A percentile compares a stretch with the other conserved stretches of the same genome.
These are phyloP conservation scores for Niveomyces coronatus DNA, from an alignment of 2,329 filamentous ascomycete genomes.

Conservation along the genomic window DNA sequence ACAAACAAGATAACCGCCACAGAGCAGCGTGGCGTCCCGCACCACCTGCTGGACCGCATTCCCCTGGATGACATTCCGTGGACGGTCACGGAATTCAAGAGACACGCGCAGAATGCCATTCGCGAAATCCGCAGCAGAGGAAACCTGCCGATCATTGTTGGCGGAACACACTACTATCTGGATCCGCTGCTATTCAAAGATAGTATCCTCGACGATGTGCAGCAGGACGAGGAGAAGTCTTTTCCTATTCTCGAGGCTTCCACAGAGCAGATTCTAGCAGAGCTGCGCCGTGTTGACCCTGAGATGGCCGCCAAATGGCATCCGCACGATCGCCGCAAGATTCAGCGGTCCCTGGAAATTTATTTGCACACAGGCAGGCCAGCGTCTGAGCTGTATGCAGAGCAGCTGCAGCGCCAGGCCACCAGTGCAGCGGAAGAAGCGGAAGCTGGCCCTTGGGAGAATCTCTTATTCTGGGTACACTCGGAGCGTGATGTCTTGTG, in stretches of 20 bases:
- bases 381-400: conserved; percentile 78
- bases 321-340: conserved; percentile 84
- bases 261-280: conserved; percentile 60
- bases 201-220: conserved; percentile 40
- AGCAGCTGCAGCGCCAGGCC: conserved; percentile 48
- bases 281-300: conserved; percentile 73
- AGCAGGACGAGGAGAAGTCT: conserved; percentile 24
- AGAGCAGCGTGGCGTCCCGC: conserved; percentile 71
- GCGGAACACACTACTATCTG: conserved; percentile 92
- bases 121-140: conserved; percentile 68
- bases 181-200: conserved; percentile 73
- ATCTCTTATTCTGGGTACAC: conserved; percentile 81
- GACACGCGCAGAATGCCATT: conserved; percentile 58
- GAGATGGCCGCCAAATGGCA: conserved; percentile 89
- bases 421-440: conserved; percentile 16
- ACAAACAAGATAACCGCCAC: conserved; percentile 79
- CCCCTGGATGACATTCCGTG: conserved; percentile 68
- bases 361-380: conserved; percentile 71
- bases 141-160: conserved; percentile 79
- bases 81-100: conserved; percentile 70
- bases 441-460: conserved; percentile 30
- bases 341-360: conserved; percentile 81
- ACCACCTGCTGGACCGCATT: conserved; percentile 79
- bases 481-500: conserved; percentile 59
- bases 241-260: conserved; percentile 64